A percentile compares a stretch with the other conserved stretches of the same genome.
Conservation (phyloP, 2,329 filamentous ascomycete genomes). For the Coniochaeta pulveracea region DNA sequence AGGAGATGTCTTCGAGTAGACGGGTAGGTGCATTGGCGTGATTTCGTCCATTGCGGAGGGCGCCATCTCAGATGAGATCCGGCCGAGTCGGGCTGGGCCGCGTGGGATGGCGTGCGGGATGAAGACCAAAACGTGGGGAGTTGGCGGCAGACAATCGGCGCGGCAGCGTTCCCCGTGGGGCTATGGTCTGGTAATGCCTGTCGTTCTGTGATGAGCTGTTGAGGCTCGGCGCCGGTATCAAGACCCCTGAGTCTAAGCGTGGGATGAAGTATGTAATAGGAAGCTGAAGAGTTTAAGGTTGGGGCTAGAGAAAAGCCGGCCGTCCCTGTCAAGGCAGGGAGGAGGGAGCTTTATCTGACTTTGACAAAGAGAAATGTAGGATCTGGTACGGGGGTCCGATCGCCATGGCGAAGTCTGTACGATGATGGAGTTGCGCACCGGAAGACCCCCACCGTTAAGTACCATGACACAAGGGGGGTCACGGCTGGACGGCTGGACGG, state of each 20-base stretch:
- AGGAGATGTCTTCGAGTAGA: conserved; percentile 25
- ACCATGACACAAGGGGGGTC: conserved; percentile 6
- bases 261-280: conserved; percentile 8
- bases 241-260: conserved; percentile 2
- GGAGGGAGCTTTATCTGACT: conserved; percentile 4
- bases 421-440: conserved; percentile 3
- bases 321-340: conserved; percentile 3
- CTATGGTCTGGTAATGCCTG: conserved; percentile 5
- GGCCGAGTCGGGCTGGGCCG: conserved; percentile 11
- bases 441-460: conserved; percentile 11
- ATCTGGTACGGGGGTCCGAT: conserved; percentile 4
- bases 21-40: conserved; percentile 30
- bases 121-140: conserved; percentile 6
- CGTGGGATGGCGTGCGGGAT: conserved; percentile 23
- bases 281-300: conserved; percentile 7
- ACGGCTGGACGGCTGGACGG: too few species aligned
- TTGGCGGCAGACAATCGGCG: conserved; percentile 1
- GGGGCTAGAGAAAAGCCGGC: conserved; percentile 3
- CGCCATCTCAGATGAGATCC: conserved; percentile 26
- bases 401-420: conserved; percentile 7
- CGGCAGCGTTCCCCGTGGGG: conserved; percentile 7
- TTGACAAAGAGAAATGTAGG: conserved; percentile 1
- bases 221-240: conserved; percentile 3
- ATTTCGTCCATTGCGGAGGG: conserved; percentile 35
- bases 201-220: not conserved